Evolutionary conservation across 139 green algal species (phyloP).

Genomic region (Chlorella vulgaris): DNA sequence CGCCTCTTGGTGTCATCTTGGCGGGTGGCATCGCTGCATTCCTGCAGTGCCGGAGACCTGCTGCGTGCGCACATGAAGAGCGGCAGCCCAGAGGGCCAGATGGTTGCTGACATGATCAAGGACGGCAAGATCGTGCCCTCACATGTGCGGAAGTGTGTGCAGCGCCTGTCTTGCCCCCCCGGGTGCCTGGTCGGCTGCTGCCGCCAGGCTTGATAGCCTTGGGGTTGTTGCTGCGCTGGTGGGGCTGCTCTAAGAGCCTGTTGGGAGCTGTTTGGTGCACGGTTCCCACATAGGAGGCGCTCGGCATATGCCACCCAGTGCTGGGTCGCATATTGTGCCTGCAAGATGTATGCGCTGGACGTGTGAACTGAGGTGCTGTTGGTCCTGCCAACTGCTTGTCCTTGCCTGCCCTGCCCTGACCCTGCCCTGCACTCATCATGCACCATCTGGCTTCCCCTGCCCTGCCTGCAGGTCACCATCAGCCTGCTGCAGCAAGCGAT

Average conservation of each 20-base stretch:
- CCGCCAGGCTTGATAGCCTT: not conserved
- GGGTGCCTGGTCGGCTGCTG: not conserved
- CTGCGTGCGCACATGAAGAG: slow-evolving; percentile 89
- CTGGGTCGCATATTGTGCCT: no score
- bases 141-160: slow-evolving; percentile 30
- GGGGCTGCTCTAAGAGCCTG: no score
- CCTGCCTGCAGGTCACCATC: slow-evolving; percentile 82
- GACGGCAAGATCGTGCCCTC: slow-evolving; percentile 93
- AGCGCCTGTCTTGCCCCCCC: not conserved
- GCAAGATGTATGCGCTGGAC: no score
- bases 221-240: no score
- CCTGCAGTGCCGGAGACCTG: slow-evolving; percentile 83
- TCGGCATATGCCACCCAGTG: no score
- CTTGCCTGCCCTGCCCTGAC: no score
- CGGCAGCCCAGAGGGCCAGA: slow-evolving; percentile 84
- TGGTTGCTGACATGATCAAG: slow-evolving; percentile 95
- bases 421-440: no score
- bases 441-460: no score
- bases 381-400: no score
- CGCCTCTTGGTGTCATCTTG: not conserved
- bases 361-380: no score
- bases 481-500: slow-evolving; percentile 89
- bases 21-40: not conserved
- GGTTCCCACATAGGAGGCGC: no score
- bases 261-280: no score